Percentiles rank a stretch among this genome's conserved stretches.
Conservation (phyloP, 1,284 basidiomycete species). For the Trametes polyzona region DNA sequence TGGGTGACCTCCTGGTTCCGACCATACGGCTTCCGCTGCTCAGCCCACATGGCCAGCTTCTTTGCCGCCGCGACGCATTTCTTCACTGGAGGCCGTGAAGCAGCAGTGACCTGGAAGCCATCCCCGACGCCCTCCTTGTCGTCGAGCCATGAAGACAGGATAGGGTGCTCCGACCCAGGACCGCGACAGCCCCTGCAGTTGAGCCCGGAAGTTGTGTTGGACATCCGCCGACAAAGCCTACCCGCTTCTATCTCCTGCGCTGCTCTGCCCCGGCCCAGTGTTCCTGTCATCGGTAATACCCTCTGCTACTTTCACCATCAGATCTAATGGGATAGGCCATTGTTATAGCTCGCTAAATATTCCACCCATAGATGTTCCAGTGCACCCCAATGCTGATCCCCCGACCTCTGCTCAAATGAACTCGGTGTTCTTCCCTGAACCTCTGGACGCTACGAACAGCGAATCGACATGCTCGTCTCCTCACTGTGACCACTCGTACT, state of each 20-base stretch:
- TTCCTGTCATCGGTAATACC: slow-evolving; percentile 1
- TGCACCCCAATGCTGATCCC: not conserved
- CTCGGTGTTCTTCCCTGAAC: not conserved
- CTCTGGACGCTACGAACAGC: not conserved
- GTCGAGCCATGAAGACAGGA: not conserved
- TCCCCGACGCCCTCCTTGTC: not conserved
- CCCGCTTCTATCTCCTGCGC: no score
- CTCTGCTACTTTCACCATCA: not conserved
- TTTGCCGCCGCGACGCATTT: slow-evolving; percentile 2
- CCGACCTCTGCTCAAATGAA: not conserved
- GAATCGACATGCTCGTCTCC: slow-evolving; percentile 1
- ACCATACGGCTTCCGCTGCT: no score
- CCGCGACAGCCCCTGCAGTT: not conserved
- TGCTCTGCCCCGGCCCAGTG: not conserved
- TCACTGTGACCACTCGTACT: slow-evolving; percentile 11
- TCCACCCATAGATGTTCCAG: not conserved
- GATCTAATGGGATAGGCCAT: not conserved
- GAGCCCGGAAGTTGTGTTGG: not conserved
- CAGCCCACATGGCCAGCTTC: slow-evolving; percentile 1
- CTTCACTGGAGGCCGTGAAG: not conserved
- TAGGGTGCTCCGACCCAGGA: not conserved
- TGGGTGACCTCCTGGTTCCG: not conserved
- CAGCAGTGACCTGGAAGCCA: not conserved
- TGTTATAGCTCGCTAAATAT: not conserved
- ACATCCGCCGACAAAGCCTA: not conserved